Conservation (phyloP, 2,329 filamentous ascomycete genomes). For the Monilinia fructicola region DNA sequence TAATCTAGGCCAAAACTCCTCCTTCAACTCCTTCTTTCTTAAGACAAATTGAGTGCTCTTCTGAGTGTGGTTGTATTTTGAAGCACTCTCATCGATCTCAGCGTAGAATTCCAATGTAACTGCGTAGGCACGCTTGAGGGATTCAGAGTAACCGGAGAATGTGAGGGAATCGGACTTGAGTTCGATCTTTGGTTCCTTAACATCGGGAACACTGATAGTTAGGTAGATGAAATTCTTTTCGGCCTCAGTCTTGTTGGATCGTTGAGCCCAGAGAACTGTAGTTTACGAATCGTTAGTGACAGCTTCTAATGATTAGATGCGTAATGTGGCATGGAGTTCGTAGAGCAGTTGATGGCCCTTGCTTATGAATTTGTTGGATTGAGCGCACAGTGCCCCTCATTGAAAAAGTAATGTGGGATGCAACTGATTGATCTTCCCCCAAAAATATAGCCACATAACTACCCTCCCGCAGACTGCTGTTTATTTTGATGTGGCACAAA, state of each 20-base stretch:
- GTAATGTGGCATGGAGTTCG: background rate
- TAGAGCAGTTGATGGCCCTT: conserved; percentile 5
- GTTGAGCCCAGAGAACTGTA: conserved; percentile 95
- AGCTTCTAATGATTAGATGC: background rate
- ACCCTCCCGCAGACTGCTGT: background rate
- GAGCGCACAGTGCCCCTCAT: conserved; percentile 19
- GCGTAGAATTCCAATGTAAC: conserved; percentile 84
- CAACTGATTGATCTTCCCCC: background rate
- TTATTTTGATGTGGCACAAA: background rate
- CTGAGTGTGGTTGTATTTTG: conserved; percentile 83
- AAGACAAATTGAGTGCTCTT: conserved; percentile 89
- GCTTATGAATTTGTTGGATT: conserved; percentile 13
- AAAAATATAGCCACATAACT: background rate
- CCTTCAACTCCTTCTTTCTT: conserved; percentile 93
- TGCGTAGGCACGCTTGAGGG: conserved; percentile 83
- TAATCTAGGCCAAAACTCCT: conserved; percentile 93
- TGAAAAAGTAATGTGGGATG: conserved; percentile 13
- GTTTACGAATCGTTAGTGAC: background rate
- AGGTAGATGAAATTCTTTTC: conserved; percentile 95
- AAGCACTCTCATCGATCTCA: conserved; percentile 83
- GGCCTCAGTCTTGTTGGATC: conserved; percentile 76
- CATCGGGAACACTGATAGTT: conserved; percentile 85
- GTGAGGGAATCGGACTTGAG: conserved; percentile 73
- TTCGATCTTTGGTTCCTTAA: conserved; percentile 79
- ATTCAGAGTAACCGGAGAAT: conserved; percentile 80